phyloP scores from a whole-genome alignment of 2,329 filamentous ascomycete species.

The Phialemoniopsis sp. region DNA sequence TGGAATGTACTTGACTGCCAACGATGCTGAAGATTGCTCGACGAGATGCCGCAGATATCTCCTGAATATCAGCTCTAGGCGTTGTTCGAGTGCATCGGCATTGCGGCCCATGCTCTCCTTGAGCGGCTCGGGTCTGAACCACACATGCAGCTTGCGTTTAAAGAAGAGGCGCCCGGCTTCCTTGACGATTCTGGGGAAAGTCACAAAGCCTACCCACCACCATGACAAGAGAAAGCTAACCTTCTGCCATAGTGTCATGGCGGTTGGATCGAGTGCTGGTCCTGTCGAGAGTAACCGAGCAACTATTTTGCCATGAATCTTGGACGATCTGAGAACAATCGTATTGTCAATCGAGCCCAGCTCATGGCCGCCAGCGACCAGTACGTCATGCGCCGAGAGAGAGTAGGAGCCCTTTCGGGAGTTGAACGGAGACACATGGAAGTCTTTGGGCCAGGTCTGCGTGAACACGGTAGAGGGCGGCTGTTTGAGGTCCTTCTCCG shows the following conservation, averaged over 20 bases:
- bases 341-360: slow-evolving; percentile 49
- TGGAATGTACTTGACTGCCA: slow-evolving; percentile 51
- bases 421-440: slow-evolving; percentile 76
- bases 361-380: slow-evolving; percentile 30
- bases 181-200: slow-evolving; percentile 60
- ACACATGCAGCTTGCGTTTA: slow-evolving; percentile 53
- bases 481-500: not conserved
- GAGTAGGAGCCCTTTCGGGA: slow-evolving; percentile 52
- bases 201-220: slow-evolving; percentile 66
- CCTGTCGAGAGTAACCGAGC: slow-evolving; percentile 54
- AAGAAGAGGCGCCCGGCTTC: slow-evolving; percentile 58
- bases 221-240: slow-evolving; percentile 46
- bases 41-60: slow-evolving; percentile 46
- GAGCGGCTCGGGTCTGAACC: slow-evolving; percentile 60
- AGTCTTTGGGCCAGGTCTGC: slow-evolving; percentile 62
- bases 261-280: slow-evolving; percentile 41
- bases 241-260: slow-evolving; percentile 37
- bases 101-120: slow-evolving; percentile 48
- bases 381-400: slow-evolving; percentile 42
- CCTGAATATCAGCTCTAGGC: slow-evolving; percentile 42
- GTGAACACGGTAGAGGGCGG: slow-evolving; percentile 29
- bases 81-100: slow-evolving; percentile 44
- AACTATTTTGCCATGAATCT: slow-evolving; percentile 56
- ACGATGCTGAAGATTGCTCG: slow-evolving; percentile 31
- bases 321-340: slow-evolving; percentile 57